Evolutionary conservation across 805 yeast genomes (phyloP).

Genomic region (Brettanomyces naardenensis): DNA sequence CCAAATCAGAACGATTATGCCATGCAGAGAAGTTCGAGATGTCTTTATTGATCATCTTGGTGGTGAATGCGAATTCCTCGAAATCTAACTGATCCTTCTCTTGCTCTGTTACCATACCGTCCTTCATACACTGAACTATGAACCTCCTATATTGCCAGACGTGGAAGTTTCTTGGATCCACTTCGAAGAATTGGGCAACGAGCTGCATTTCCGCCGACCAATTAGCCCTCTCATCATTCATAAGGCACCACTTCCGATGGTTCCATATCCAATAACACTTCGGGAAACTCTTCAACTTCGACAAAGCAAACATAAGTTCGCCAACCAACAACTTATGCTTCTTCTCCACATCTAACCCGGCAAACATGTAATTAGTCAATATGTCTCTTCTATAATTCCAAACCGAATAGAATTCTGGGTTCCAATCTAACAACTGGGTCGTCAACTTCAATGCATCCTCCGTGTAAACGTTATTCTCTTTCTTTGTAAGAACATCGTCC

Average conservation of each 20-base stretch:
- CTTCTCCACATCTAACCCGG: conserved; percentile 13
- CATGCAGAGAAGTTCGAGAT: conserved; percentile 94
- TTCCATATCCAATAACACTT: conserved; percentile 98
- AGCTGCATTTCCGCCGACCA: conserved; percentile 69
- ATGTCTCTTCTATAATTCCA: conserved; percentile 90
- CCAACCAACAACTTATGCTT: conserved; percentile 30
- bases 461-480: conserved; percentile 21
- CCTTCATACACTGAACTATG: conserved; percentile 36
- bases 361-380: conserved; percentile 28
- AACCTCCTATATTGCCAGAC: conserved; percentile 93
- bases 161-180: conserved; percentile 83
- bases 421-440: conserved; percentile 47
- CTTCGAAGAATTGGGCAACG: conserved; percentile 56
- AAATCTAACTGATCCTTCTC: conserved; percentile 19
- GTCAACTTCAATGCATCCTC: conserved; percentile 43
- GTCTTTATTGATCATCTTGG: conserved; percentile 67
- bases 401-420: conserved; percentile 82
- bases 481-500: conserved; percentile 32
- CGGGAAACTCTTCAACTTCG: conserved; percentile 57
- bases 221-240: conserved; percentile 37
- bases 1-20: conserved; percentile 77
- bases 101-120: conserved; percentile 6
- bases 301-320: conserved; percentile 58
- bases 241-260: conserved; percentile 79
- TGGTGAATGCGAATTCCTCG: conserved; percentile 69